Evolutionary conservation across 2,329 filamentous ascomycete genomes (phyloP).

Genomic region (Talaromyces sp.): DNA sequence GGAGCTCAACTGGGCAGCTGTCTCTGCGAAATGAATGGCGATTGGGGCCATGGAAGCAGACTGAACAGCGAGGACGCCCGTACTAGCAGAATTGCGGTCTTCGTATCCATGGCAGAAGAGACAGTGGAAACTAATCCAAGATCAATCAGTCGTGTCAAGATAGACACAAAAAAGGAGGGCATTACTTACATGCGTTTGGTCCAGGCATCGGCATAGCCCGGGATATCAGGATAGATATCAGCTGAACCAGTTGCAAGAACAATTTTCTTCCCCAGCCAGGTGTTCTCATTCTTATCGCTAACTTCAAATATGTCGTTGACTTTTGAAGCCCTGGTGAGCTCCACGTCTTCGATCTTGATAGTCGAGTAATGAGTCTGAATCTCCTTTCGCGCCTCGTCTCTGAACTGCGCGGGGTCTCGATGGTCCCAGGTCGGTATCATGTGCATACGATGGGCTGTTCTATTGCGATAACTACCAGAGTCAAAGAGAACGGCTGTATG

Average conservation of each 20-base stretch:
- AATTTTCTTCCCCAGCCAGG: conserved; percentile 47
- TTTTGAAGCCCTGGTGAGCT: conserved; percentile 14
- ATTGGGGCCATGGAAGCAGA: conserved; percentile 25
- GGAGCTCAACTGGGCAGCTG: conserved; percentile 40
- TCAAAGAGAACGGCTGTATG: conserved; percentile 41
- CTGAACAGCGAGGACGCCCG: conserved; percentile 44
- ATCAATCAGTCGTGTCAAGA: background rate
- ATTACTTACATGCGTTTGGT: conserved; percentile 40
- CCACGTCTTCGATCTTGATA: background rate
- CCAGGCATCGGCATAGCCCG: conserved; percentile 51
- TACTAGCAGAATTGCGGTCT: conserved; percentile 42
- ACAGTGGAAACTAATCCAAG: conserved; percentile 46
- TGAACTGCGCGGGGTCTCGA: conserved; percentile 21
- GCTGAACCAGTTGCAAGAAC: conserved; percentile 49
- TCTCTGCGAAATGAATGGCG: conserved; percentile 37
- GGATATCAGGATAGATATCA: conserved; percentile 47
- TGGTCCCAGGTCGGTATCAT: conserved; percentile 34
- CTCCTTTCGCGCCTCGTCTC: background rate
- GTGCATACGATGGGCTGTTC: conserved; percentile 39
- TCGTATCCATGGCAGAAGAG: conserved; percentile 57
- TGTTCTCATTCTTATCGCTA: conserved; percentile 32
- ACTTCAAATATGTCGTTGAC: conserved; percentile 26
- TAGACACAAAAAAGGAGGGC: background rate
- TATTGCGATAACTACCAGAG: conserved; percentile 38
- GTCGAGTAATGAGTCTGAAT: background rate